A percentile compares a stretch with the other conserved stretches of the same genome.
These are phyloP conservation scores for Penicillium lagena DNA, from an alignment of 495 filamentous ascomycete genomes.

Conservation along the genomic window DNA sequence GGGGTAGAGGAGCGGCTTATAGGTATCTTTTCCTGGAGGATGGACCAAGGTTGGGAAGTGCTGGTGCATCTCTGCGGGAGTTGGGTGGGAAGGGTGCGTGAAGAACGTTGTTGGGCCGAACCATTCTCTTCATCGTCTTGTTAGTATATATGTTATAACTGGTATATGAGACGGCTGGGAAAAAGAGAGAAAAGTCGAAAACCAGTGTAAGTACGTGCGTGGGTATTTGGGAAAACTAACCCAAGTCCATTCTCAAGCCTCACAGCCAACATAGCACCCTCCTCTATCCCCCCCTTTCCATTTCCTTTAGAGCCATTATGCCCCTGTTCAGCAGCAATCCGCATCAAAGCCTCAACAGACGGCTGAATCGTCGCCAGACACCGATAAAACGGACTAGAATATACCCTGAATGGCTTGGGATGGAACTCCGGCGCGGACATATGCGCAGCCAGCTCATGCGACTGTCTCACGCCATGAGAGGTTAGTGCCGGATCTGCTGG, in stretches of 20 bases:
- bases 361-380: constrained; percentile 85
- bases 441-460: constrained; percentile 67
- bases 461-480: constrained; percentile 76
- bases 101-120: constrained; percentile 67
- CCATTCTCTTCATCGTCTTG: constrained; percentile 62
- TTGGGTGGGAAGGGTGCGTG: constrained; percentile 73
- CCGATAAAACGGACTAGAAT: constrained; percentile 83
- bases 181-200: too few species aligned
- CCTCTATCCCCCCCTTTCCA: constrained; percentile 6
- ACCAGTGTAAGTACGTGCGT: background rate
- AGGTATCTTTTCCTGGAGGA: constrained; percentile 36
- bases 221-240: constrained; percentile 21
- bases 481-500: constrained; percentile 82
- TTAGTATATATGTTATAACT: background rate
- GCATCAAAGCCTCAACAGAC: constrained; percentile 48
- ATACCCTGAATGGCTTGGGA: constrained; percentile 59
- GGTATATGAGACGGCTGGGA: too few species aligned
- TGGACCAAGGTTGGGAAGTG: constrained; percentile 56
- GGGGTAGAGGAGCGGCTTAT: constrained; percentile 58
- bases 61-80: constrained; percentile 45
- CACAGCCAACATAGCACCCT: constrained; percentile 38
- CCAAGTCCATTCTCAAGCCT: constrained; percentile 71
- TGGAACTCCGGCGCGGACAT: constrained; percentile 55
- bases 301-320: too few species aligned
- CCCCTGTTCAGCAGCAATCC: too few species aligned